Base-by-base conservation (phyloP, 2,329 filamentous ascomycete species). In the Sporothrix euskadiensis region DNA sequence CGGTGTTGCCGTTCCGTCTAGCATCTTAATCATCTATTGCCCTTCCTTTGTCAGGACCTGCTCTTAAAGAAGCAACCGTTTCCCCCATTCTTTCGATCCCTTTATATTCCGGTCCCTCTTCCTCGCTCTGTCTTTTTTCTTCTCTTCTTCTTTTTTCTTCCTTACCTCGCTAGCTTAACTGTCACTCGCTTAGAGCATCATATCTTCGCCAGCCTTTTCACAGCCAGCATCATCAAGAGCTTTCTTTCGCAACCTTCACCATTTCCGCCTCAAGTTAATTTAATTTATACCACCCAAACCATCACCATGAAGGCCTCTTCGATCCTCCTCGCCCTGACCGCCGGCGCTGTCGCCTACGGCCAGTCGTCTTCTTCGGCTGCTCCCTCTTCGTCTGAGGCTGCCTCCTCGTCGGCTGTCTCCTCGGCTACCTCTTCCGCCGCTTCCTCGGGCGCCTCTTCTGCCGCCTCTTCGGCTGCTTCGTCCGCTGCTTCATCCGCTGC, bases 251-350 rank as follows among this genome's bases (percentile, higher is more conserved):
- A 41, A 9, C 12, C n/a, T 41, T 39, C 71, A 65, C 57, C 44
- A 71, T 30, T 44, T 10, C 66, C 68, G 44, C 49, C 49, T 52
- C 49, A 22, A n/a, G 65, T 63, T 72, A 47, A 49, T 54, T 26
- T 14, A 4, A 14, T 26, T 30, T 30, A 41, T 10, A 22, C 32
- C 9, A 41, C 12, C 19, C 47, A 26, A 57, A 71, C 19, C 49
- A 30, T 47, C 73, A 72, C 22, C n/a, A 74, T 74, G 73, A 72
- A 74, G 73, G 26, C 54, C 59, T 74, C 73, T 54, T 66, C 71
- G 41, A 44, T 73, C 57, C 30, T 74, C 52, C n/a, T 71, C 39
- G 59, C 71, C 61, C 65, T 72, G 8, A n/a, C 73, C 19, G 71
- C 57, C n/a, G 71, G 49, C 35, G 49, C 66, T 26, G 52, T 26